A percentile compares a stretch with the other conserved stretches of the same genome.
Evolutionary conservation across 805 yeast genomes (phyloP).

Genomic region (Wickerhamomyces sydowiorum): DNA sequence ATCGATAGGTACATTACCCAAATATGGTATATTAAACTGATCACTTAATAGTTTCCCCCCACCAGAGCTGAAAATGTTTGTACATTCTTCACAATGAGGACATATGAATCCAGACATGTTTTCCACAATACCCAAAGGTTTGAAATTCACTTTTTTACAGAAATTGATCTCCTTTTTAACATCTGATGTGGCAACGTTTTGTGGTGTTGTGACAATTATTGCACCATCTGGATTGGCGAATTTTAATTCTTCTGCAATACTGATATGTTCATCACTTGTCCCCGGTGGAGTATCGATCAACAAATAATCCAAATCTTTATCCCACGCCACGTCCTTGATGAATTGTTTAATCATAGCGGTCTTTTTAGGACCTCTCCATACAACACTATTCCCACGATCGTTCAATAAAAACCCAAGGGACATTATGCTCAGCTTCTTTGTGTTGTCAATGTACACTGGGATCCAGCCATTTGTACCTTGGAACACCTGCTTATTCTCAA

Average conservation of each 20-base stretch:
- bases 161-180: slow-evolving; percentile 92
- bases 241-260: slow-evolving; percentile 86
- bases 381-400: slow-evolving; percentile 84
- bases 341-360: slow-evolving; percentile 97
- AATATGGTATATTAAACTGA: slow-evolving; percentile 53
- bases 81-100: slow-evolving; percentile 88
- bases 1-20: slow-evolving; percentile 91
- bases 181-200: slow-evolving; percentile 86
- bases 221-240: slow-evolving; percentile 82
- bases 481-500: slow-evolving; percentile 72
- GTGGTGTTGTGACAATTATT: slow-evolving; percentile 94
- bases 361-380: slow-evolving; percentile 98
- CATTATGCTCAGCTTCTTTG: slow-evolving; percentile 59
- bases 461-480: slow-evolving; percentile 88
- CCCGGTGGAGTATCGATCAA: slow-evolving; percentile 98
- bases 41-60: slow-evolving; percentile 79
- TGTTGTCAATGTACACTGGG: slow-evolving; percentile 54
- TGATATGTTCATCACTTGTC: slow-evolving; percentile 95
- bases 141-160: slow-evolving; percentile 78
- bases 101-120: slow-evolving; percentile 97
- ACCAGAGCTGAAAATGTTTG: slow-evolving; percentile 87
- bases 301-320: slow-evolving; percentile 56
- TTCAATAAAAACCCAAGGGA: slow-evolving; percentile 83
- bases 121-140: slow-evolving; percentile 81
- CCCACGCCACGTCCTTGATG: slow-evolving; percentile 89